A percentile compares a stretch with the other conserved stretches of the same genome.
Conservation (phyloP, 306 rosid species). For the Trifolium subterraneum region DNA sequence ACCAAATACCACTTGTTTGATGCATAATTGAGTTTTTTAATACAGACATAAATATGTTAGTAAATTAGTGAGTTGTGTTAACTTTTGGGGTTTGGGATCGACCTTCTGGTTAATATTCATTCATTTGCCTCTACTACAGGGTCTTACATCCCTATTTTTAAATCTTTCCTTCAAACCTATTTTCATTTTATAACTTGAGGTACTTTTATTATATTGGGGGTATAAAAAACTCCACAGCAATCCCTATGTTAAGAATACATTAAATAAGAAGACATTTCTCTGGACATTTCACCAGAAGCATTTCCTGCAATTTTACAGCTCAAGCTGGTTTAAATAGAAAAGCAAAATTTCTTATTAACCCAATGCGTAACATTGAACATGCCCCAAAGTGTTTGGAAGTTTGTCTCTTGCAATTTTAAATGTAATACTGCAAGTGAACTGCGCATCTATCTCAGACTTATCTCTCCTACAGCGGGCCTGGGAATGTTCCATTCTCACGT, state of each 20-base stretch:
- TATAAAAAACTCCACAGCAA: background rate
- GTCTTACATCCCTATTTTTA: no score
- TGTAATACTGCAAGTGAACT: slow-evolving; percentile 36
- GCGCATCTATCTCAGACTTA: slow-evolving; percentile 42
- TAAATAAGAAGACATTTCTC: slow-evolving; percentile 18
- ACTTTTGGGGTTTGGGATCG: no score
- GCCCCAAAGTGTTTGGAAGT: slow-evolving; percentile 46
- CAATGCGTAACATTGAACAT: slow-evolving; percentile 50
- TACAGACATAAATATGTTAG: no score
- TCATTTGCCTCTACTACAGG: no score
- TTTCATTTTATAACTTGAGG: background rate
- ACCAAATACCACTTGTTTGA: no score
- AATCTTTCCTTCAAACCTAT: no score
- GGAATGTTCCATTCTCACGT: slow-evolving; percentile 95
- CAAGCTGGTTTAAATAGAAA: slow-evolving; percentile 40
- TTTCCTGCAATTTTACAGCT: slow-evolving; percentile 42
- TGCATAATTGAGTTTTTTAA: no score
- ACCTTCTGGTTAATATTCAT: no score
- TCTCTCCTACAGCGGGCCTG: slow-evolving; percentile 83
- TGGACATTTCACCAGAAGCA: slow-evolving; percentile 41
- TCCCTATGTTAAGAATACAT: slow-evolving; percentile 34
- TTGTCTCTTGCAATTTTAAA: slow-evolving; percentile 50
- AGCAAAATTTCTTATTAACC: slow-evolving; percentile 82
- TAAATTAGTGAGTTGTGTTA: no score
- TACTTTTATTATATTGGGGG: slow-evolving; percentile 21